Evolutionary conservation across 352 stramenopile species (phyloP), one percentile per base, ranked within the genome.

Genomic region (Globisporangium acanthophoron): DNA sequence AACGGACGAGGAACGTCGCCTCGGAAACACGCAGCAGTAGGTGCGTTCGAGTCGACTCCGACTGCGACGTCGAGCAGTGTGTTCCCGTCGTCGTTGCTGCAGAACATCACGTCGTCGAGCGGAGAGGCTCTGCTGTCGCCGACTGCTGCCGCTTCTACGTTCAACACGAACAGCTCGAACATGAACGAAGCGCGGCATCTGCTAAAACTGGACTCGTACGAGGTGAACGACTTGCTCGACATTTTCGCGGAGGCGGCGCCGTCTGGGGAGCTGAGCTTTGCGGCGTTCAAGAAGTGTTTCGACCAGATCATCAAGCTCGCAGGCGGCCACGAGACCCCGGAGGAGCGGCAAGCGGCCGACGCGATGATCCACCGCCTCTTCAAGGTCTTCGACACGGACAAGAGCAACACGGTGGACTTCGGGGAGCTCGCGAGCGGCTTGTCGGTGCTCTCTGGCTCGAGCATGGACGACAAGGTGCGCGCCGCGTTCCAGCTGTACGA

Each of bases 401-500:
- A 88, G 54, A 90, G 77, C 54, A 94, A 92, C 66, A 89, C 80
- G 3, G 81, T 96, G 16, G 81, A 94, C 67, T 96, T 94, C 54
- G 81, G 82, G 1, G 87, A 96, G 61, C 78, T 96, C 20, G 86
- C 80, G 7, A 92, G 82, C 57, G 87, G 87, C 4, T 62, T 96
- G 15, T 93, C 80, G 0, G 84, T 96, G 27, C 65, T 96, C 8
- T 93, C 80, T 4, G 87, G 86, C 20, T 93, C 84, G 35, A 88
- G 70, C 51, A 92, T 94, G 77, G 85, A 95, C 46, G 84, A 94
- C 54, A 94, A 94, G 44, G 83, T 93, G 59, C 73, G 81, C 49
- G 87, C 85, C 44, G 85, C 82, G 3, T 96, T 96, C 57, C 80
- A 88, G 47, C 61, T 96, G 33, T 93, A 94, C 54, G 85, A 96